Evolutionary conservation across 768 basidiomycete species (phyloP), one percentile per base, ranked within the genome.

Genomic region (Tulasnella sp.): DNA sequence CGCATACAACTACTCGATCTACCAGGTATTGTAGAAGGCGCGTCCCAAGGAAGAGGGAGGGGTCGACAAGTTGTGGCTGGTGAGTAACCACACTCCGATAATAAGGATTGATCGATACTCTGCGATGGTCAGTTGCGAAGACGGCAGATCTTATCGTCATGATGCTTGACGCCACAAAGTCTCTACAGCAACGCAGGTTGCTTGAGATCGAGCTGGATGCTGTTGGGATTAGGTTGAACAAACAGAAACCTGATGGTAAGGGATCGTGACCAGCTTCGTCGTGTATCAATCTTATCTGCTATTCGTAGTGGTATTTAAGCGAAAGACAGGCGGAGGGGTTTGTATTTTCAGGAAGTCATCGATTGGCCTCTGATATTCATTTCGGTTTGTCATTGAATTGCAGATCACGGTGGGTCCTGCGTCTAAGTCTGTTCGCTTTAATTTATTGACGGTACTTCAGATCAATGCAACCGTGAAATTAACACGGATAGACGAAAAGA

Each of bases 31-130:
- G 90, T 97, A 6, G 89, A 92, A 69, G 89, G 89, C 12, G 89
- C 89, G 17, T 87, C 85, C 65, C 84, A 88, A 73, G 84, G 82
- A 60, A 79, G 92, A 61, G 93, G 94, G 9, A 79, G 94, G 63
- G 94, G 94, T 29, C 80, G 94, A 62, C 94, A 99, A 70, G 94
- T 99, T 34, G 93, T 99, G 14, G 83, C 93, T 17, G 96, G 83
- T 82, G 64, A 50, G 75, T 65, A 19, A 25, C 54, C 7, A 21
- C 19, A 27, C 14, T 7, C 42, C 29, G 6, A 32, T 15, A 12
- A 15, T 29, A 14, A 23, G 21, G 29, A 25, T 17, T 6, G 27
- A 5, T 31, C 35, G 6, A n/a, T 43, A 41, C 34, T 45, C 23
- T 19, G 34, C n/a, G n/a, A 5, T 46, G 12, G 35, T 27, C 54